Conservation (phyloP, 805 yeast genomes). For the Candida sanyiensis region DNA sequence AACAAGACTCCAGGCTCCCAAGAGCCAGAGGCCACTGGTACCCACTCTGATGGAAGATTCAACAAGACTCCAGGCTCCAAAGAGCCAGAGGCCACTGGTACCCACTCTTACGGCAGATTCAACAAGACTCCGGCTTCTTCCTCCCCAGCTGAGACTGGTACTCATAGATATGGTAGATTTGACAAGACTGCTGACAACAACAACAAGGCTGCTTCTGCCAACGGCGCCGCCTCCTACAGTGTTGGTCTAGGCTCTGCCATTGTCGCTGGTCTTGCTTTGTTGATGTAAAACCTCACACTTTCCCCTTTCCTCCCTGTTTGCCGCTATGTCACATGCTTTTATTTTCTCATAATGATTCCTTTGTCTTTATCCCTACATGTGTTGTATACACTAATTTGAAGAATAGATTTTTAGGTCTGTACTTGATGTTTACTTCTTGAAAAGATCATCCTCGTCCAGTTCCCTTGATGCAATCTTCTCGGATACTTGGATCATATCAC, state of each 20-base stretch:
- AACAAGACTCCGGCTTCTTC: constrained; percentile 37
- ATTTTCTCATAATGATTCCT: not conserved
- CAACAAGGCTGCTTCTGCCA: constrained; percentile 23
- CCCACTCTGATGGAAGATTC: constrained; percentile 55
- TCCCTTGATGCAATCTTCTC: constrained; percentile 1
- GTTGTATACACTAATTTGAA: not conserved
- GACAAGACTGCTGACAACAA: constrained; percentile 45
- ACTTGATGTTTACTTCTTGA: constrained; percentile 2
- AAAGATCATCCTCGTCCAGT: constrained; percentile 14
- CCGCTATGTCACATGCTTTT: not conserved
- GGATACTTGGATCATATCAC: not conserved
- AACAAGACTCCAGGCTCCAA: constrained; percentile 38
- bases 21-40: constrained; percentile 36
- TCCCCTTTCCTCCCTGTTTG: not conserved
- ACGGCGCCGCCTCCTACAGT: constrained; percentile 26
- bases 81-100: constrained; percentile 35
- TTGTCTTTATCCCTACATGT: not conserved
- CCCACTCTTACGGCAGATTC: constrained; percentile 53
- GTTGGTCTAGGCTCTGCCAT: constrained; percentile 39
- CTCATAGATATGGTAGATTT: constrained; percentile 46
- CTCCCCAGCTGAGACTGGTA: constrained; percentile 34
- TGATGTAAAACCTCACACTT: constrained; percentile 28
- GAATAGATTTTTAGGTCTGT: not conserved
- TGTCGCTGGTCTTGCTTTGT: constrained; percentile 45
- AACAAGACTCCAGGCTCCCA: constrained; percentile 35